phyloP scores from a whole-genome alignment of 176 grass and related monocot genomes.

The barley (Hordeum vulgare) region DNA sequence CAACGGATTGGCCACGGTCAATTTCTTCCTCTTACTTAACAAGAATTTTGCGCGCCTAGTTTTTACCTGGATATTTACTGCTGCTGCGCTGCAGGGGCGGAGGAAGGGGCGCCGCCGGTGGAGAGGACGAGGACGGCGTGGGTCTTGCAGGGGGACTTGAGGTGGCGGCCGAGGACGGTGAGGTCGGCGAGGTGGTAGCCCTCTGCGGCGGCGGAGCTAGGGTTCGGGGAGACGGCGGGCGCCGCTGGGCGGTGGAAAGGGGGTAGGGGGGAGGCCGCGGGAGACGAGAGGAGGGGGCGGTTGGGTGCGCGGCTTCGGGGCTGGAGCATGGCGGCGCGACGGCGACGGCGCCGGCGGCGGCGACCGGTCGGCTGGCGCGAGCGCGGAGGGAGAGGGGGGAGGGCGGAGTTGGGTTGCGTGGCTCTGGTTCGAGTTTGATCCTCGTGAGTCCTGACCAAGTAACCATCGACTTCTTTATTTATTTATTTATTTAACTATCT shows the following conservation, averaged over 20 bases:
- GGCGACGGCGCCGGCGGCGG: no score
- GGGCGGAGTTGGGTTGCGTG: neutral
- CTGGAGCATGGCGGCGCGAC: neutral
- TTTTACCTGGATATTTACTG: no score
- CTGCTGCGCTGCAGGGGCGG: neutral
- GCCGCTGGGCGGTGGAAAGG: neutral
- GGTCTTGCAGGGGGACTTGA: no score
- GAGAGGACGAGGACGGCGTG: neutral
- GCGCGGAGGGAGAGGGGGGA: neutral
- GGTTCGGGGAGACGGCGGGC: neutral
- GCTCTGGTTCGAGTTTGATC: neutral
- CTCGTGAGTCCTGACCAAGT: neutral
- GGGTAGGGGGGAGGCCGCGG: no score
- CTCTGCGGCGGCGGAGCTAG: neutral
- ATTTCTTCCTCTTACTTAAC: neutral
- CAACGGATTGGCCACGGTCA: no score
- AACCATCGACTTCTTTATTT: neutral
- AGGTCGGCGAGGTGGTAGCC: no score
- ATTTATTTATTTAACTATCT: no score
- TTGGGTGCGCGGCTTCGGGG: neutral
- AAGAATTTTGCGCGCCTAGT: neutral
- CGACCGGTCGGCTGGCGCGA: neutral
- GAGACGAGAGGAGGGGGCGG: neutral
- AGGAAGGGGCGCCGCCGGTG: neutral
- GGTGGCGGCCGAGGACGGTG: no score